Percentiles rank a stretch among this genome's conserved stretches.
phyloP scores from a whole-genome alignment of 2,329 filamentous ascomycete genomes.

The Penicillium sclerotiorum region DNA sequence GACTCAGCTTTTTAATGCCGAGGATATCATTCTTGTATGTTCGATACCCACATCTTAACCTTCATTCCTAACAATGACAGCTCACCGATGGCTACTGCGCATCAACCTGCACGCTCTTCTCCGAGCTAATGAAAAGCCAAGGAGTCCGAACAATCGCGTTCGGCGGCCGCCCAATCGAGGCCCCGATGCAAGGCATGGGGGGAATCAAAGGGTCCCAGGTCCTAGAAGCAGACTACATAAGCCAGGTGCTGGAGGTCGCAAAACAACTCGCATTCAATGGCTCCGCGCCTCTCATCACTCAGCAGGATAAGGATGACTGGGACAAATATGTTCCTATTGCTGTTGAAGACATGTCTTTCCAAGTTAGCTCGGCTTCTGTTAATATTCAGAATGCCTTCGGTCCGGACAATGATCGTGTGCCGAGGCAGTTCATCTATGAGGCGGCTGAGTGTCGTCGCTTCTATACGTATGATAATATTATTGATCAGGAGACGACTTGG shows the following conservation, averaged over 20 bases:
- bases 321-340: neutral
- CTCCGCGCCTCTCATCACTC: no score
- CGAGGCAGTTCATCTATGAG: slow-evolving; percentile 61
- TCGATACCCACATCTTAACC: no score
- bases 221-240: no score
- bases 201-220: slow-evolving; percentile 67
- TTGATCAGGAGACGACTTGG: slow-evolving; percentile 55
- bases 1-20: neutral
- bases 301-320: neutral
- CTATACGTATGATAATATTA: slow-evolving; percentile 56
- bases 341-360: neutral
- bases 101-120: slow-evolving; percentile 5
- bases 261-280: no score
- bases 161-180: slow-evolving; percentile 57
- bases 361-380: slow-evolving; percentile 12
- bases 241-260: no score
- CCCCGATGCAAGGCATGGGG: slow-evolving; percentile 61
- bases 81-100: slow-evolving; percentile 6
- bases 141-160: slow-evolving; percentile 58
- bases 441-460: slow-evolving; percentile 61
- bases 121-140: slow-evolving; percentile 9
- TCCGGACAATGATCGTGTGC: slow-evolving; percentile 40
- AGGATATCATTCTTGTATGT: slow-evolving; percentile 5
- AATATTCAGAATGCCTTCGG: slow-evolving; percentile 46
- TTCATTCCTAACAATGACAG: slow-evolving; percentile 6